Conservation (phyloP, 2,329 filamentous ascomycete genomes). For the Diaporthe aspalathi region DNA sequence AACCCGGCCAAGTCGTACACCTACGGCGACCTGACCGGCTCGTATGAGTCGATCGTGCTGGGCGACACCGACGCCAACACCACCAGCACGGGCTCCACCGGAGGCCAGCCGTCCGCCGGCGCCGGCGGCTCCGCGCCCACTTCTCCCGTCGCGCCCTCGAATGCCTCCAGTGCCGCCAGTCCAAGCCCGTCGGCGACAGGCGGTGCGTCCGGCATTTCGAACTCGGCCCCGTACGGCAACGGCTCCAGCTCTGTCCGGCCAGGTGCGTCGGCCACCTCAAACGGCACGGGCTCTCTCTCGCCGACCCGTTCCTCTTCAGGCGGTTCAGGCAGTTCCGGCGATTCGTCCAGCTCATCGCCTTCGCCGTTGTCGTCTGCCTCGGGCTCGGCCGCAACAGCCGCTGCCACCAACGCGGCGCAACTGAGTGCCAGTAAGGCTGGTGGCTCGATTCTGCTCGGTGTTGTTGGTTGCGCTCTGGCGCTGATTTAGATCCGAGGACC, state of each 20-base stretch:
- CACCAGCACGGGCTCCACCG: constrained; percentile 25
- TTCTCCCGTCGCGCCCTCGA: neutral
- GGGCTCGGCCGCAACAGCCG: neutral
- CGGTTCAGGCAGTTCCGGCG: neutral
- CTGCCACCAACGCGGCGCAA: neutral
- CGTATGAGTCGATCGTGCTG: constrained; percentile 56
- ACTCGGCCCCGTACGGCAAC: neutral
- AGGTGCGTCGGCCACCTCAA: constrained; percentile 37
- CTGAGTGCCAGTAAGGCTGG: constrained; percentile 3
- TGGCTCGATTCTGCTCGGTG: neutral
- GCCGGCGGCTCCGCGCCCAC: neutral
- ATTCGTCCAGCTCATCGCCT: constrained; percentile 14
- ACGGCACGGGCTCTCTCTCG: constrained; percentile 29
- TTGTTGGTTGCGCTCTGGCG: constrained; percentile 2
- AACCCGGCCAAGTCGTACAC: constrained; percentile 55
- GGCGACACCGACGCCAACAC: constrained; percentile 40
- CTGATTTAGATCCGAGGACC: neutral
- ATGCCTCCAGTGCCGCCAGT: neutral
- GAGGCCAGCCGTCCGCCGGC: constrained; percentile 27
- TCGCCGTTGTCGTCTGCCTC: constrained; percentile 19
- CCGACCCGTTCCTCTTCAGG: constrained; percentile 25
- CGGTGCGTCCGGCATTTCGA: constrained; percentile 1
- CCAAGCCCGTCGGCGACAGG: neutral
- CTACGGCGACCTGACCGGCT: constrained; percentile 55
- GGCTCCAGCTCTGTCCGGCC: constrained; percentile 38